Base-by-base conservation (phyloP, 495 filamentous ascomycete genomes). In the Penicillium odoratum region DNA sequence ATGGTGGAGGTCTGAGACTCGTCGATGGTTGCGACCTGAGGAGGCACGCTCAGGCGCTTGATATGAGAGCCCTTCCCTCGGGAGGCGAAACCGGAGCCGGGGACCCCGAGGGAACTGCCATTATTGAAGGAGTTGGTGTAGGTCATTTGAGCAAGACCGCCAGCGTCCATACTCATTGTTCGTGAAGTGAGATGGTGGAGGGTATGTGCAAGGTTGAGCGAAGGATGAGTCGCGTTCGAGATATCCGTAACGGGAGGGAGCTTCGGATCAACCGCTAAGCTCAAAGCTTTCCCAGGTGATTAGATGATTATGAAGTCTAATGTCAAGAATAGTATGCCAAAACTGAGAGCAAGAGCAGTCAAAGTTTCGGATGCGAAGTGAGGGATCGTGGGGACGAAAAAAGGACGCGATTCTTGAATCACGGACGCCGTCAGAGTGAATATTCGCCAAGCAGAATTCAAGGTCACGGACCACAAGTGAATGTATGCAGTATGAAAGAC, bases 81-180 rank as follows among this genome's bases (percentile, higher is more conserved):
- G 51, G 92, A 92, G 51, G 90, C 91, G 68, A 96, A 88, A 59
- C 89, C 89, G 60, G 89, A 87, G 60, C 82, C 76, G 16, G 91
- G 87, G 71, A 88, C 85, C 57, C 87, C 88, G 66, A 94, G 77
- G 61, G 79, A 80, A 59, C 66, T 68, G 70, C 85, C 85, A 77
- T 83, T 81, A 72, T 82, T 79, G 72, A 83, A 81, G 68, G 84
- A 79, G 63, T 79, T 88, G 78, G 89, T 88, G 83, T 93, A 95
- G 74, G 91, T 88, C 95, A 98, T 98, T 82, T 96, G 94, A 92
- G 93, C 88, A 82, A 97, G 91, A 92, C 92, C 92, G 84, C 93
- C 94, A 84, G 93, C 86, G 92, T 96, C 88, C 86, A 96, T 94
- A 83, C 88, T 92, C 89, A 87, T 79, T 56, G 16, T 59, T 80